Evolutionary conservation across 768 basidiomycete genomes (phyloP), one percentile per base, ranked within the genome.

Genomic region (Sutorius australiensis): DNA sequence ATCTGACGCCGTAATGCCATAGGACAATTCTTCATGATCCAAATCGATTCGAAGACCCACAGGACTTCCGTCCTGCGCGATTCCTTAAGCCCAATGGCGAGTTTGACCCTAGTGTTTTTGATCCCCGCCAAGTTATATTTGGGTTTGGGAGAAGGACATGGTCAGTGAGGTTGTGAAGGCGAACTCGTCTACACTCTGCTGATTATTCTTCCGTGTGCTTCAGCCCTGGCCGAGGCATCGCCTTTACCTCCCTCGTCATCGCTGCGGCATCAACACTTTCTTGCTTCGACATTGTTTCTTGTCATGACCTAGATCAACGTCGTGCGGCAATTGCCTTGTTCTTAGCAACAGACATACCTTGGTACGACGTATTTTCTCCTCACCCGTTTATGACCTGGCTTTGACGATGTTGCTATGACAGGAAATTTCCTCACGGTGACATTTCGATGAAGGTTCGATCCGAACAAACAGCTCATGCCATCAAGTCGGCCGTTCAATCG

Each of bases 71-170:
- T 16, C 50, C 50, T 21, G 42, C 44, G n/a, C 28, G 50, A 12
- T 51, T 37, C 11, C 50, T 51, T n/a, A 51, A 38, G 37, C 13
- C 42, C 34, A 30, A 44, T 10, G 50, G 43, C 28, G 42, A 51
- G 19, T 45, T 51, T 14, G 39, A 51, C 37, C 36, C 50, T 16
- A 24, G 13, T 19, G 43, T 51, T 3, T 51, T 51, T 45, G 50
- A 51, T 38, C 50, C 50, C 10, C 50, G 50, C 17, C 50, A 51
- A 21, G 34, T 51, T 10, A 7, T 51, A 21, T 51, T 51, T 30
- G 50, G 50, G 17, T 51, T 51, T 45, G 50, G 50, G 19, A 51
- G 50, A 45, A 51, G 50, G 43, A 44, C 34, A 5, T 51, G 50
- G 50, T 51, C 30, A 45, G 43, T 32, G 28, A 3, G 8, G 8